Evolutionary conservation across 164 flowering plant genomes (phyloP).

Genomic region (Platanus orientalis): DNA sequence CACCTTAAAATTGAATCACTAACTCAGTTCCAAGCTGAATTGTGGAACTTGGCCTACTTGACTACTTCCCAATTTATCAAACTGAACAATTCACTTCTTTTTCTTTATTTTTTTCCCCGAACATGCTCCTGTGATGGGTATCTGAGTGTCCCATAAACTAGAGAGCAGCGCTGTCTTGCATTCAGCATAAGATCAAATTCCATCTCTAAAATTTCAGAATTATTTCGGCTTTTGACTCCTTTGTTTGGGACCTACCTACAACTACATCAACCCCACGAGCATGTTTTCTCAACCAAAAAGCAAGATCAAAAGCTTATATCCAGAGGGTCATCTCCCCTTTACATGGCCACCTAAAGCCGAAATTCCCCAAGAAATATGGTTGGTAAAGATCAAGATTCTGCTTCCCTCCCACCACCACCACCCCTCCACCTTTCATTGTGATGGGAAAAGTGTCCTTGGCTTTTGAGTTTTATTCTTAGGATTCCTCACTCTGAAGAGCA

Average conservation of each 20-base stretch:
- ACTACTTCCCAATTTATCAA: no score
- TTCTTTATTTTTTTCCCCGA: no score
- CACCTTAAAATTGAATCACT: no score
- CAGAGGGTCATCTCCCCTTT: slow-evolving; percentile 23
- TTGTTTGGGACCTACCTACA: slow-evolving; percentile 20
- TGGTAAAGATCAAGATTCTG: slow-evolving; percentile 32
- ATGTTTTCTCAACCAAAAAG: slow-evolving; percentile 32
- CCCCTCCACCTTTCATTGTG: slow-evolving; percentile 20
- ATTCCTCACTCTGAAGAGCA: slow-evolving; percentile 27
- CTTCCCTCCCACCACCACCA: slow-evolving; percentile 10
- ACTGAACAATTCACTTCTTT: no score
- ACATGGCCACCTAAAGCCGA: slow-evolving; percentile 35
- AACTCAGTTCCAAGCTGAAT: no score
- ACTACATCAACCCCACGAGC: slow-evolving; percentile 39
- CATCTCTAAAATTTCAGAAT: slow-evolving; percentile 27
- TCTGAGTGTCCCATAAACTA: not conserved
- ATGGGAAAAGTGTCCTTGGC: slow-evolving; percentile 23
- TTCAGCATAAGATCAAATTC: slow-evolving; percentile 36
- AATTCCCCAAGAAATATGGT: slow-evolving; percentile 19
- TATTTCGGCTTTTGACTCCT: slow-evolving; percentile 50
- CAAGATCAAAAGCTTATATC: slow-evolving; percentile 33
- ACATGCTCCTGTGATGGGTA: no score
- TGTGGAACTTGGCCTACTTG: no score
- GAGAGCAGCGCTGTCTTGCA: slow-evolving; percentile 35
- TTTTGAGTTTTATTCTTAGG: slow-evolving; percentile 33